phyloP scores from a whole-genome alignment of 495 filamentous ascomycete species.

The Emericellopsis terricola region DNA sequence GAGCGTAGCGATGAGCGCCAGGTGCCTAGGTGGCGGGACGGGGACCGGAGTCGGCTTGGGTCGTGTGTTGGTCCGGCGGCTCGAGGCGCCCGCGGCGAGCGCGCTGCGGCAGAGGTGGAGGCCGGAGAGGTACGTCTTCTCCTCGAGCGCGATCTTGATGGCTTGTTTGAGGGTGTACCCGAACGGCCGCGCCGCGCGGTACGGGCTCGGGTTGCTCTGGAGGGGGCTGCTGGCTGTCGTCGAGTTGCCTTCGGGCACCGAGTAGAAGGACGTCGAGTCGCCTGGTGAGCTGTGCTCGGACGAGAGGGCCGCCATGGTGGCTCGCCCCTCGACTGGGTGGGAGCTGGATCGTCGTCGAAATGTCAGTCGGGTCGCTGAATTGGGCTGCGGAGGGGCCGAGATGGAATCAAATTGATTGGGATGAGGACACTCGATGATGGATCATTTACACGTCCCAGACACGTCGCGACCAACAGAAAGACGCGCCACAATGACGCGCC shows the following conservation, averaged over 20 bases:
- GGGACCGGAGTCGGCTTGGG: slow-evolving; percentile 18
- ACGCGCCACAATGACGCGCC: too few relatives aligned
- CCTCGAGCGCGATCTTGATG: slow-evolving; percentile 43
- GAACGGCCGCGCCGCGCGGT: slow-evolving; percentile 24
- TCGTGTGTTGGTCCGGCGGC: slow-evolving; percentile 1
- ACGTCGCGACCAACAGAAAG: too few relatives aligned
- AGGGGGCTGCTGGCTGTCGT: slow-evolving; percentile 2
- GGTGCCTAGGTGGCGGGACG: slow-evolving; percentile 34
- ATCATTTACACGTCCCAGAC: too few relatives aligned
- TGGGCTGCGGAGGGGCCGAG: too few relatives aligned
- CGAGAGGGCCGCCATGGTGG: background rate
- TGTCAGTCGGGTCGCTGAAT: too few relatives aligned
- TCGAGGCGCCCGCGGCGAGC: slow-evolving; percentile 34
- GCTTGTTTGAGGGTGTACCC: slow-evolving; percentile 16
- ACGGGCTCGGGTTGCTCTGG: slow-evolving; percentile 10
- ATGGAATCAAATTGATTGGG: too few relatives aligned
- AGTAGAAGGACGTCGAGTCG: slow-evolving; percentile 2
- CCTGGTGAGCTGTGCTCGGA: background rate
- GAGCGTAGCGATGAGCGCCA: slow-evolving; percentile 50
- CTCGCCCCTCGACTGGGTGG: background rate
- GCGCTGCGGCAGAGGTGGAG: slow-evolving; percentile 49
- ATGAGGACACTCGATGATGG: too few relatives aligned
- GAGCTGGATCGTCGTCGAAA: too few relatives aligned
- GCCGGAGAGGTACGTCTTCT: slow-evolving; percentile 52
- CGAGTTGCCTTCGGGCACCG: background rate